These are phyloP conservation scores for Zasmidium cellare DNA, from an alignment of 2,329 filamentous ascomycete species.

Conservation along the genomic window DNA sequence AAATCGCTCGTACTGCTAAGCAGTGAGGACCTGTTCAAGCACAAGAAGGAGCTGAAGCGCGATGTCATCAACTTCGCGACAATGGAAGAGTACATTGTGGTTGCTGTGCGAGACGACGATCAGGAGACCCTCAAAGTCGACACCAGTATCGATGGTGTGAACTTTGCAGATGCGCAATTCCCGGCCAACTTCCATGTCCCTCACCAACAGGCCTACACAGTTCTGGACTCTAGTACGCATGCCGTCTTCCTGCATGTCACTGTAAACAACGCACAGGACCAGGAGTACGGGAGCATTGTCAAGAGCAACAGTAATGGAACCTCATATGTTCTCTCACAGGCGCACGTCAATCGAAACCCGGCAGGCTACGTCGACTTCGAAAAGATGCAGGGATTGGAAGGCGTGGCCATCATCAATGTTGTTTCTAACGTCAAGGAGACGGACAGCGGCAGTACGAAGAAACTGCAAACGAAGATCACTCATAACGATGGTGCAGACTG, in stretches of 20 bases:
- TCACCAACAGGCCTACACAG: conserved; percentile 82
- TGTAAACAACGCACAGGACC: conserved; percentile 64
- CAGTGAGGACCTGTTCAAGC: conserved; percentile 76
- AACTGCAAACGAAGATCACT: conserved; percentile 85
- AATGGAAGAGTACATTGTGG: conserved; percentile 95
- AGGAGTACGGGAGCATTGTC: conserved; percentile 80
- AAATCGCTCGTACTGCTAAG: conserved; percentile 65
- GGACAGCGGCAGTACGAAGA: conserved; percentile 67
- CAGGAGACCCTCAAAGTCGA: conserved; percentile 71
- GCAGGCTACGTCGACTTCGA: conserved; percentile 89
- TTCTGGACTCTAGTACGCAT: conserved; percentile 92
- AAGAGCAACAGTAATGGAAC: conserved; percentile 99
- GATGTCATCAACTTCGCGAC: conserved; percentile 84
- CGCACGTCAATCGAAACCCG: conserved; percentile 77
- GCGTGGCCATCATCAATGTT: conserved; percentile 82
- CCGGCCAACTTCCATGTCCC: conserved; percentile 79
- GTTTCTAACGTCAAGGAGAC: conserved; percentile 72
- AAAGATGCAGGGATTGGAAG: conserved; percentile 89
- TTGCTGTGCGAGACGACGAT: conserved; percentile 70
- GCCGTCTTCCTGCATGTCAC: conserved; percentile 93
- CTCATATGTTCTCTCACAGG: conserved; percentile 82
- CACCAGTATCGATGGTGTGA: conserved; percentile 79
- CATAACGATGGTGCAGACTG: conserved; percentile 95
- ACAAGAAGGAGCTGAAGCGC: conserved; percentile 62
- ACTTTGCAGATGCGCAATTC: conserved; percentile 81